phyloP scores from a whole-genome alignment of 2,329 filamentous ascomycete genomes.

The Colletotrichum caudatum region DNA sequence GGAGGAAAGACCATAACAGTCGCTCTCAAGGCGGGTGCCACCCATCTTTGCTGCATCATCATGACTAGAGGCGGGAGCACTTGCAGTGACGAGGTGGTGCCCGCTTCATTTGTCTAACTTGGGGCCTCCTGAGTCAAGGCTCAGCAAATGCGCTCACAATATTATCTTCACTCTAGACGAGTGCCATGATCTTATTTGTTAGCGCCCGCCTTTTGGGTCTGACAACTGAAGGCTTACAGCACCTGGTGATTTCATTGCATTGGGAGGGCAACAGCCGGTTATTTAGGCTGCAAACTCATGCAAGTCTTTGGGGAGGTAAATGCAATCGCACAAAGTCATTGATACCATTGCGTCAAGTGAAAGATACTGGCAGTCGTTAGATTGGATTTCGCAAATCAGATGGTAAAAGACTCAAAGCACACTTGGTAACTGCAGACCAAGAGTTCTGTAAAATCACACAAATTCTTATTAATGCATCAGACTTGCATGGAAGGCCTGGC shows the following conservation, averaged over 20 bases:
- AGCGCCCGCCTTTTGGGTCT: background rate
- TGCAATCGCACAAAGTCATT: background rate
- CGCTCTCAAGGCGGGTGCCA: background rate
- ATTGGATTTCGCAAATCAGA: too few relatives aligned
- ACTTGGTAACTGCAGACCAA: background rate
- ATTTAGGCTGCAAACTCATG: background rate
- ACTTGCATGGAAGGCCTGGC: background rate
- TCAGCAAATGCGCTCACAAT: background rate
- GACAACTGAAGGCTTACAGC: background rate
- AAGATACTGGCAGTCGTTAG: background rate
- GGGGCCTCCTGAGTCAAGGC: too few relatives aligned
- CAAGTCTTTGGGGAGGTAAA: background rate
- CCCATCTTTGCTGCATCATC: background rate
- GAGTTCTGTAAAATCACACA: too few relatives aligned
- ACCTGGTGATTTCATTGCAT: background rate
- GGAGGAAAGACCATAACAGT: background rate
- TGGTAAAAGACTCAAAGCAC: background rate
- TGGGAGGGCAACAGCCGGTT: background rate
- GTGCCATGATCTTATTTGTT: background rate
- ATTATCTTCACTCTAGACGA: background rate
- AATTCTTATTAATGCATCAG: background rate
- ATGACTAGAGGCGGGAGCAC: background rate
- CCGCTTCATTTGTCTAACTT: background rate
- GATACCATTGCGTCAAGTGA: background rate
- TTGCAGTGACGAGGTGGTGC: background rate